Evolutionary conservation across 495 filamentous ascomycete species (phyloP).

Genomic region (Penicillium pulvis): DNA sequence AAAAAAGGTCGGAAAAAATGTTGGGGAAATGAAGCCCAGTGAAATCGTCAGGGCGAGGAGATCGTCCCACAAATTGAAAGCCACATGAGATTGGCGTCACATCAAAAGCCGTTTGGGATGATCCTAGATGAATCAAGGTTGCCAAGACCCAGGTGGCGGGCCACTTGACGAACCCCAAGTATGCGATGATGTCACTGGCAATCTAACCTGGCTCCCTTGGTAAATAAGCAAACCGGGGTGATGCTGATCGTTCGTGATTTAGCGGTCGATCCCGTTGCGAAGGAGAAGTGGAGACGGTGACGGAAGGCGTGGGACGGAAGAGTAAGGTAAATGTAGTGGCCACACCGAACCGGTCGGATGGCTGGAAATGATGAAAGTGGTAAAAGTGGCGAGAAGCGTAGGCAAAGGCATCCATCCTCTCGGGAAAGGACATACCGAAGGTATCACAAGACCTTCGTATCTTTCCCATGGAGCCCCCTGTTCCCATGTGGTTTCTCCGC

Average conservation of each 20-base stretch:
- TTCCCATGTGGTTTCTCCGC: neutral
- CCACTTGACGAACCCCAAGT: conserved; percentile 23
- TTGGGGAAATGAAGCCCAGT: conserved; percentile 8
- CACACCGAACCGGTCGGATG: conserved; percentile 30
- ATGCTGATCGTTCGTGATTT: conserved; percentile 9
- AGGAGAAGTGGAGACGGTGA: conserved; percentile 14
- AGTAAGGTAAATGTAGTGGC: conserved; percentile 11
- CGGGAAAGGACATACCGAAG: conserved; percentile 1
- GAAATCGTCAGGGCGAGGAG: conserved; percentile 19
- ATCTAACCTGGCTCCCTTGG: conserved; percentile 23
- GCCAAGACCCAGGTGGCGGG: conserved; percentile 31
- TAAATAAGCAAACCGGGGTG: conserved; percentile 20
- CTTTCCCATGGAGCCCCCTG: neutral
- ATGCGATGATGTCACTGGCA: conserved; percentile 37
- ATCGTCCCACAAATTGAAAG: conserved; percentile 9
- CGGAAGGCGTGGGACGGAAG: conserved; percentile 1
- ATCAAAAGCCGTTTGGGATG: conserved; percentile 12
- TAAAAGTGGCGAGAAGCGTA: conserved; percentile 22
- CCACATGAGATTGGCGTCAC: conserved; percentile 7
- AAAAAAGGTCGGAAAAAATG: conserved; percentile 4
- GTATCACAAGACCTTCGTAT: conserved; percentile 1
- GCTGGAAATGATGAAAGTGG: conserved; percentile 11
- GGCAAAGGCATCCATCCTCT: conserved; percentile 1
- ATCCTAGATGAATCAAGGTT: conserved; percentile 19
- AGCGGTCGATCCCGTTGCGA: conserved; percentile 12